Base-by-base conservation (phyloP, 805 yeast species). In the Candida insectorum region DNA sequence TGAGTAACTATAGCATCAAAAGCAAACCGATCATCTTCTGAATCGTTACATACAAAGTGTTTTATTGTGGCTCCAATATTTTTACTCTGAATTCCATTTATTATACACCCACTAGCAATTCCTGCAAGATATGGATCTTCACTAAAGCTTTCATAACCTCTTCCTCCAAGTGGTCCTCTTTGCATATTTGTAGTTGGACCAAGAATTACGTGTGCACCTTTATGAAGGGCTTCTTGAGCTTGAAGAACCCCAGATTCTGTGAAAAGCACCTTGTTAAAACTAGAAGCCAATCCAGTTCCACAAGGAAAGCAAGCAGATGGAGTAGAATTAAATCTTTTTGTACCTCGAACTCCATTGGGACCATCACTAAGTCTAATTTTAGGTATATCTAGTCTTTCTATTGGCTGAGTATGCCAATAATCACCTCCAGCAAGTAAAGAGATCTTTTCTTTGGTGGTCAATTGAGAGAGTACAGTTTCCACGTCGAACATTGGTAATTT, bases 291-390 rank as follows among this genome's bases (percentile, higher is more conserved):
- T 6, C 65, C 81, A 9, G 83, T 75, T 19, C 82, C 83, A 49
- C 75, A 70, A 4, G 83, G 82, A 46, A 77, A 65, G 41, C 80
- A 76, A 37, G 76, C 79, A 28, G 80, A 63, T 9, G 78, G 77
- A 21, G 63, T 60, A 27, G 73, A 63, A 39, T 69, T 58, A 50
- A 75, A 72, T 47, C 75, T 73, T 28, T 56, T 64, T 11, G 79
- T 75, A 26, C 83, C 83, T 44, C 83, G 62, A 26, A 75, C 61
- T 46, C 84, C 84, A 45, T 78, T 77, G 29, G 84, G 84, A n/a
- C 84, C 84, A 51, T 77, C 84, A 10, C 51, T 37, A 16, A 71
- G 47, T 47, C 81, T 62, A 7, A 77, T 44, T 0, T 71, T 52
- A 4, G 79, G 80, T 24, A 76, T 52, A 14, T 60, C 62, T 24